Percentiles rank a stretch among this genome's conserved stretches.
phyloP scores from a whole-genome alignment of 2,329 filamentous ascomycete species.

The Dothistroma pini region DNA sequence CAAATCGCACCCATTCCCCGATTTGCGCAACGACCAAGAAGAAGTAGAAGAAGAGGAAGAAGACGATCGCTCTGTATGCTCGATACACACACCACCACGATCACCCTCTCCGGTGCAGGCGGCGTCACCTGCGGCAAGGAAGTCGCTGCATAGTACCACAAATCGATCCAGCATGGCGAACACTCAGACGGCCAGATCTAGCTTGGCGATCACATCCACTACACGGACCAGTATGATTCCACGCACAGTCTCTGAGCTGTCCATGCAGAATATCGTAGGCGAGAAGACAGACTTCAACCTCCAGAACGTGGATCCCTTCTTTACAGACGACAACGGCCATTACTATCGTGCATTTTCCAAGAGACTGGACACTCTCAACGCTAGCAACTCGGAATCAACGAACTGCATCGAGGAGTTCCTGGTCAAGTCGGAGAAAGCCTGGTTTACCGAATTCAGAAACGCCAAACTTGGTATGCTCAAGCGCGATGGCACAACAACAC shows the following conservation, averaged over 20 bases:
- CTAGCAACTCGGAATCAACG: slow-evolving; percentile 53
- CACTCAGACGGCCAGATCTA: neutral
- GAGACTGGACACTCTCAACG: slow-evolving; percentile 52
- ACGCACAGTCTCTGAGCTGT: slow-evolving; percentile 36
- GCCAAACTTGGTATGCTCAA: slow-evolving; percentile 53
- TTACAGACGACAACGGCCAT: slow-evolving; percentile 59
- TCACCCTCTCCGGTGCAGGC: slow-evolving; percentile 1
- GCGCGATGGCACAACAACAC: slow-evolving; percentile 8
- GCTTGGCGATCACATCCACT: neutral
- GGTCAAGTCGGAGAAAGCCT: slow-evolving; percentile 61
- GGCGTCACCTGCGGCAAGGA: neutral
- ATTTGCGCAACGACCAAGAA: neutral
- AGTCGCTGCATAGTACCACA: neutral
- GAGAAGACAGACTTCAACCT: slow-evolving; percentile 45
- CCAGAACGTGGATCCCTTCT: slow-evolving; percentile 43
- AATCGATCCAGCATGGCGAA: slow-evolving; percentile 2
- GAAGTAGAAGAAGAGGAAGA: neutral
- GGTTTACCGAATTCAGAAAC: slow-evolving; percentile 56
- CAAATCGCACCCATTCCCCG: slow-evolving; percentile 5
- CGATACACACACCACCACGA: slow-evolving; percentile 5
- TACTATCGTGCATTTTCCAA: slow-evolving; percentile 56
- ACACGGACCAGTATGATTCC: slow-evolving; percentile 3
- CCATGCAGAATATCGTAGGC: slow-evolving; percentile 55
- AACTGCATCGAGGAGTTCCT: slow-evolving; percentile 61
- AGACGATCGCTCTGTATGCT: slow-evolving; percentile 8